These are phyloP conservation scores for Cytospora leucostoma DNA, from an alignment of 2,329 filamentous ascomycete genomes.

Conservation along the genomic window DNA sequence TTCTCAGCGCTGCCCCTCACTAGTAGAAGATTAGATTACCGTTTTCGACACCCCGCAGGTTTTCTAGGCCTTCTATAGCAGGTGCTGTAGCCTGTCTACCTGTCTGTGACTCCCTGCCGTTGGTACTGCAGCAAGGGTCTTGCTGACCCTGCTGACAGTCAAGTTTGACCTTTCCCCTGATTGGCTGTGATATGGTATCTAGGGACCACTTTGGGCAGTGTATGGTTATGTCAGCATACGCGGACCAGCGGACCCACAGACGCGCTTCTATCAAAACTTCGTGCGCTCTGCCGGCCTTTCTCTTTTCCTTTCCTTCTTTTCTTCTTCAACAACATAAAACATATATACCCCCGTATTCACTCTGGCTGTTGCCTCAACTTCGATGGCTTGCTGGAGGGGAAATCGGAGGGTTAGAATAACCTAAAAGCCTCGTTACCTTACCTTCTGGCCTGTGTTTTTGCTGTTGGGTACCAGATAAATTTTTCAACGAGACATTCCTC, in stretches of 20 bases:
- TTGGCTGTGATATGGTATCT: neutral
- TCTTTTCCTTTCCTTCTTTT: constrained; percentile 30
- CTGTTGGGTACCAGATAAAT: constrained; percentile 41
- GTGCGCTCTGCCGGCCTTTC: constrained; percentile 6
- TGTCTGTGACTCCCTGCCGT: neutral
- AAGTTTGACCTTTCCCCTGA: neutral
- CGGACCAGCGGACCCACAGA: constrained; percentile 14
- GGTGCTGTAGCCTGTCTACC: neutral
- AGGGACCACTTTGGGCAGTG: too few species aligned
- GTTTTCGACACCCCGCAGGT: constrained; percentile 8
- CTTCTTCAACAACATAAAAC: constrained; percentile 41
- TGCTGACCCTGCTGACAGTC: neutral
- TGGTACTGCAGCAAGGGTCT: neutral
- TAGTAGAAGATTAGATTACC: neutral
- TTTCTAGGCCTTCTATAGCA: neutral
- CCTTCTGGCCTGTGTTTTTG: constrained; percentile 46
- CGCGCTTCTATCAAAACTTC: constrained; percentile 28
- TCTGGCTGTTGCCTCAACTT: constrained; percentile 58
- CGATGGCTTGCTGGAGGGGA: constrained; percentile 64
- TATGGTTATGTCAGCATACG: constrained; percentile 20
- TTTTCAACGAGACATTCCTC: constrained; percentile 30
- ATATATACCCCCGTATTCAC: constrained; percentile 66
- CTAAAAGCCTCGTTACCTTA: constrained; percentile 46
- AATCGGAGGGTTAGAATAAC: constrained; percentile 67
- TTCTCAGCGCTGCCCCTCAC: neutral